A percentile compares a stretch with the other conserved stretches of the same genome.
These are phyloP conservation scores for Tuber calosporum DNA, from an alignment of 495 filamentous ascomycete species.

Conservation along the genomic window DNA sequence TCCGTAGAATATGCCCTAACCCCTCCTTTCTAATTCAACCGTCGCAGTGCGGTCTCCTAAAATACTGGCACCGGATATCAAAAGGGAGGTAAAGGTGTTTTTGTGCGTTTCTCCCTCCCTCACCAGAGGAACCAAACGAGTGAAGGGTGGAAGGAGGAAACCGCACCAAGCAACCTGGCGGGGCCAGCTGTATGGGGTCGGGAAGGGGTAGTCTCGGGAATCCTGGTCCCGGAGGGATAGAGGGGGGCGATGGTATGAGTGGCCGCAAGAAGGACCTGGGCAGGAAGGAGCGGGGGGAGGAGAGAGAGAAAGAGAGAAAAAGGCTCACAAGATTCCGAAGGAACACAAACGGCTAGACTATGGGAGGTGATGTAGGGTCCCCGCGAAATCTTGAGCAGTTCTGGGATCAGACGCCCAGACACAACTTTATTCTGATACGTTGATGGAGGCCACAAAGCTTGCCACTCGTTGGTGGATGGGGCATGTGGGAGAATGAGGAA, in stretches of 20 bases:
- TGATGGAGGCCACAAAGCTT: neutral
- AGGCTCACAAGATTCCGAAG: conserved; percentile 20
- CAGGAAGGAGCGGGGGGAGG: conserved; percentile 19
- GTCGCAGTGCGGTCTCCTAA: neutral
- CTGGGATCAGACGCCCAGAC: conserved; percentile 2
- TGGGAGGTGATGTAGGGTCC: neutral
- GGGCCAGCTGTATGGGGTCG: neutral
- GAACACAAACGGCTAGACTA: neutral
- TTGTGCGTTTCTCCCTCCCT: neutral
- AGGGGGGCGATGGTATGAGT: conserved; percentile 42
- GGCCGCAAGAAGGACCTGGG: conserved; percentile 22
- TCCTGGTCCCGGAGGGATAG: conserved; percentile 8
- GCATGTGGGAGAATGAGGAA: neutral
- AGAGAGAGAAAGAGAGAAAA: conserved; percentile 36
- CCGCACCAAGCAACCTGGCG: neutral
- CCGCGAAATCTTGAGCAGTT: neutral
- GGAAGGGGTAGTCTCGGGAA: neutral
- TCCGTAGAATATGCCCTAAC: neutral
- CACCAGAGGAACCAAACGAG: neutral
- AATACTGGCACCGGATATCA: neutral
- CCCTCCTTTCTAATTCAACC: neutral
- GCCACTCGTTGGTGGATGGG: neutral
- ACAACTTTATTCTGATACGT: conserved; percentile 1
- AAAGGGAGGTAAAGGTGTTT: neutral
- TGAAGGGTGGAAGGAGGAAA: neutral